Evolutionary conservation across 83 land plant species (phyloP), one percentile per base, ranked within the genome.

Genomic region (Picea mariana): DNA sequence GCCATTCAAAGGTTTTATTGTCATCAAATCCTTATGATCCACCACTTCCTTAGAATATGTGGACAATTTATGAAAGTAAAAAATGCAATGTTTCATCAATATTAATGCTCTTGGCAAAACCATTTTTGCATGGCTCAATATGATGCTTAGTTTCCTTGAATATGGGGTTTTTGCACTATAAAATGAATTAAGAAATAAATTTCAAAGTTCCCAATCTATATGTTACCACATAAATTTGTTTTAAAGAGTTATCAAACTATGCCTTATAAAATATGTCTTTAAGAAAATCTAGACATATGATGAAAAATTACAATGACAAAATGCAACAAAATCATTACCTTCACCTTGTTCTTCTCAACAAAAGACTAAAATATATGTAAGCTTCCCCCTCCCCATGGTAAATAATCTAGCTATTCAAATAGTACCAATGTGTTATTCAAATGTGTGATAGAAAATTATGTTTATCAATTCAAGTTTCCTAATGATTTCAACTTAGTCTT

Each of bases 401-500:
- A 75, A 52, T 58, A 75, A 75, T 75, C 78, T 75, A 75, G 55
- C 17, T 31, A 75, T 75, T 9, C 3, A 23, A 20, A n/a, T 49
- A 49, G 55, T 42, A 8, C 9, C 23, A 24, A 49, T 49, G 44
- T 68, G 42, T 23, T 68, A 13, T 18, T 75, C 58, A 47, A 49
- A 75, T 75, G 21, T 20, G 58, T 34, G 20, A 26, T 75, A 72
- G 60, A 44, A 20, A 72, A 17, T 21, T 5, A 23, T 52, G 47
- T 69, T 69, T 40, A 58, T 3, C 27, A 79, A 68, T 4, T 62
- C 65, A 34, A 58, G 5, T 44, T 84, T 67, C 6, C 75, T 61
- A 9, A 64, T 65, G 21, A 80, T 60, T 12, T 47, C 68, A 12
- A 67, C 61, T n/a, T 86, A 61, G 59, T 86, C 83, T 1, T 85